Percentiles rank a stretch among this genome's conserved stretches.
phyloP scores from a whole-genome alignment of 768 basidiomycete species.

The Tulasnella sp. region DNA sequence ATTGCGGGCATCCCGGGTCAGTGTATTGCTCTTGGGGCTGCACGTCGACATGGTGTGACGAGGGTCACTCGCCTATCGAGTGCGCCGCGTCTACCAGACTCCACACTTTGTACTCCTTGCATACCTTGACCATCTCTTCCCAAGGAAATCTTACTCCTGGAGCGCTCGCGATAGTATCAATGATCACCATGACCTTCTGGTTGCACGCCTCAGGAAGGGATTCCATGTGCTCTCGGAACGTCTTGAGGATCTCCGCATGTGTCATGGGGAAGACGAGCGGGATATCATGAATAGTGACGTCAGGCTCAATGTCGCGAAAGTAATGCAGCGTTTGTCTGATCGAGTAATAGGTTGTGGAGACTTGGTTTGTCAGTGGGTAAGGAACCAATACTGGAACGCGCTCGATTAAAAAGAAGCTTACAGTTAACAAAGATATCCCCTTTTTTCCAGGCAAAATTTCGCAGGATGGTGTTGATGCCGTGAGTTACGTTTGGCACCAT shows the following conservation, averaged over 20 bases:
- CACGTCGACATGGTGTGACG: no score
- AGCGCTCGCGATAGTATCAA: slow-evolving; percentile 53
- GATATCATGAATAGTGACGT: slow-evolving; percentile 42
- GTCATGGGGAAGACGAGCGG: slow-evolving; percentile 44
- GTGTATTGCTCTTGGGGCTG: no score
- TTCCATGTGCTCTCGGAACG: slow-evolving; percentile 34
- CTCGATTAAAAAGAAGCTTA: slow-evolving; percentile 23
- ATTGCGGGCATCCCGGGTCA: no score
- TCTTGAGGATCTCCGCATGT: slow-evolving; percentile 42
- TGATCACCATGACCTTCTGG: slow-evolving; percentile 50
- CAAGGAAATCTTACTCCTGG: slow-evolving; percentile 60
- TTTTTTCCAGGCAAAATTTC: slow-evolving; percentile 54
- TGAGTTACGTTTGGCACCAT: slow-evolving; percentile 50
- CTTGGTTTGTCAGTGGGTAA: slow-evolving; percentile 27
- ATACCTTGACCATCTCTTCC: slow-evolving; percentile 56
- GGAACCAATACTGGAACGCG: background rate
- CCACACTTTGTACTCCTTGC: slow-evolving; percentile 48
- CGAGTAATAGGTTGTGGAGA: slow-evolving; percentile 47
- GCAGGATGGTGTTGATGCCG: slow-evolving; percentile 53
- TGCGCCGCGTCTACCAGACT: slow-evolving; percentile 75
- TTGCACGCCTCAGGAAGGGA: slow-evolving; percentile 23
- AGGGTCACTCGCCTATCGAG: slow-evolving; percentile 36
- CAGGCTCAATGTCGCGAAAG: slow-evolving; percentile 43
- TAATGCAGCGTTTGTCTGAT: slow-evolving; percentile 41
- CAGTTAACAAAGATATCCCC: slow-evolving; percentile 57